phyloP scores from a whole-genome alignment of 192 early-diverging fungal genomes.

The Phycomyces blakesleeanus region DNA sequence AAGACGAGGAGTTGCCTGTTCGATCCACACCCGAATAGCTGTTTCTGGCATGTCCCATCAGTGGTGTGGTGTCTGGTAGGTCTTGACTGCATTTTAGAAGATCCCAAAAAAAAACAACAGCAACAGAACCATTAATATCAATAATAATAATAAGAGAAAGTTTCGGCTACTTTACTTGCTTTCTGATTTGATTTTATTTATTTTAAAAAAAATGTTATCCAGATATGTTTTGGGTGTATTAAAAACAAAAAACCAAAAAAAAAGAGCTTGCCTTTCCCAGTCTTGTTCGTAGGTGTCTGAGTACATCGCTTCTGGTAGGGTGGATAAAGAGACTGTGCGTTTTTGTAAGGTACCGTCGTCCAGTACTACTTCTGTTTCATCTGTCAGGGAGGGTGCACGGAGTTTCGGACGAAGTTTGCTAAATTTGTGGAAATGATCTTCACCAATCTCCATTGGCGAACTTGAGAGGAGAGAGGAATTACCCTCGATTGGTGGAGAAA shows the following conservation, averaged over 20 bases:
- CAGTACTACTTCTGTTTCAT: conserved; percentile 28
- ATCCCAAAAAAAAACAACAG: too few relatives aligned
- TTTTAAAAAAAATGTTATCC: too few relatives aligned
- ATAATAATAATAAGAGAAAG: too few relatives aligned
- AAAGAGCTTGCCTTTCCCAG: not conserved
- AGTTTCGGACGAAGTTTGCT: not conserved
- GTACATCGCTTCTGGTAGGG: conserved; percentile 20
- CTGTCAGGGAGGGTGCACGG: not conserved
- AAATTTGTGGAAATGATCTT: not conserved
- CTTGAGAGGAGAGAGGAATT: not conserved
- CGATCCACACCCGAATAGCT: not conserved
- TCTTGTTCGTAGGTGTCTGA: not conserved
- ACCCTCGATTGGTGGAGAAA: not conserved
- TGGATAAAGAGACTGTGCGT: conserved; percentile 33
- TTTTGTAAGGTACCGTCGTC: conserved; percentile 34
- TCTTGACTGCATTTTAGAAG: not conserved
- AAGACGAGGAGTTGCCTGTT: conserved; percentile 18
- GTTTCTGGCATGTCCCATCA: too few relatives aligned
- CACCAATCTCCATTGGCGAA: not conserved
- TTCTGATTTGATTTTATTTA: too few relatives aligned
- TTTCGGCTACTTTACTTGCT: too few relatives aligned
- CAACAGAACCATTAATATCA: too few relatives aligned
- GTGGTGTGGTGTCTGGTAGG: not conserved
- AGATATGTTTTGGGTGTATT: too few relatives aligned
- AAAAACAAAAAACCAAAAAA: not conserved